phyloP scores from a whole-genome alignment of 805 yeast species.

The Candida multigemmis region DNA sequence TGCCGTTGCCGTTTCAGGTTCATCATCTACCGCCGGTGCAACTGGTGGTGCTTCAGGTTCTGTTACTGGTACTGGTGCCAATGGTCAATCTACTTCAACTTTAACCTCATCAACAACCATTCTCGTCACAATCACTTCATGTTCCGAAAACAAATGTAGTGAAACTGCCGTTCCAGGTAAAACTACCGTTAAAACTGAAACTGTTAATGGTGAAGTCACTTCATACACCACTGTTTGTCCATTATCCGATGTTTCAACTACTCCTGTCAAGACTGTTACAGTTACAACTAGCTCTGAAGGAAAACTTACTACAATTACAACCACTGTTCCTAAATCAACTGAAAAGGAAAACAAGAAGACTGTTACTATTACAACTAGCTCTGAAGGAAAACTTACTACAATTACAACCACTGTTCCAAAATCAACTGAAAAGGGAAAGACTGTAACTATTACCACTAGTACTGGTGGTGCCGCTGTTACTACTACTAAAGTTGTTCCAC shows the following conservation, averaged over 20 bases:
- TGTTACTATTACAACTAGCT: constrained; percentile 9
- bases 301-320: constrained; percentile 3
- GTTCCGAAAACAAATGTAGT: constrained; percentile 20
- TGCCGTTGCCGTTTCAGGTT: constrained; percentile 8
- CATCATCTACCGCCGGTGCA: constrained; percentile 8
- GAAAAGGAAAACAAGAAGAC: constrained; percentile 5
- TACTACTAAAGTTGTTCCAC: constrained; percentile 5
- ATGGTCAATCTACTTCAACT: constrained; percentile 7
- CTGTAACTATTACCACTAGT: constrained; percentile 9
- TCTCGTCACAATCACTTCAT: constrained; percentile 24
- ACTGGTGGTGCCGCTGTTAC: constrained; percentile 8
- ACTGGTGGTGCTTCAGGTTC: constrained; percentile 4
- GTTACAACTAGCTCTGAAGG: constrained; percentile 11
- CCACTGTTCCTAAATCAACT: constrained; percentile 3
- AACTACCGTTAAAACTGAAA: constrained; percentile 12
- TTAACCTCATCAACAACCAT: constrained; percentile 16
- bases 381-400: constrained; percentile 6
- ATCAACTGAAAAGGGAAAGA: constrained; percentile 5
- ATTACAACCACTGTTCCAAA: constrained; percentile 3
- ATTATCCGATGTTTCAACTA: constrained; percentile 18
- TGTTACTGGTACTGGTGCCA: constrained; percentile 3
- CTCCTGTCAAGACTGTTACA: constrained; percentile 11
- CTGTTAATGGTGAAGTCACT: constrained; percentile 10
- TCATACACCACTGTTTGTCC: constrained; percentile 27
- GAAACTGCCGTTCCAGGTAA: constrained; percentile 17